phyloP scores from a whole-genome alignment of 768 basidiomycete genomes.

The Melanogaster broomeanus region DNA sequence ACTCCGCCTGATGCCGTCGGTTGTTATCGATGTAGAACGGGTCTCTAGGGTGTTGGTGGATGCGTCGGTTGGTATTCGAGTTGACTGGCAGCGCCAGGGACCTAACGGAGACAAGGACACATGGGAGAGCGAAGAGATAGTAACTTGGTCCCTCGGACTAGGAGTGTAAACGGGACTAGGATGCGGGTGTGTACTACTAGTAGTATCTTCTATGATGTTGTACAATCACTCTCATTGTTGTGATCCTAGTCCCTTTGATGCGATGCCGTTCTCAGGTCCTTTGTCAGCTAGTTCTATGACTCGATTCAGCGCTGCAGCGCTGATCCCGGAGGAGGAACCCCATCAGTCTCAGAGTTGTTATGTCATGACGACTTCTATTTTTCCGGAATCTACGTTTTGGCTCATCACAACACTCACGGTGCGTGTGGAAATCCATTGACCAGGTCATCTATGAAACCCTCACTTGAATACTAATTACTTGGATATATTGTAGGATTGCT shows the following conservation, averaged over 20 bases:
- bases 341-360: too few relatives aligned
- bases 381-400: too few relatives aligned
- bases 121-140: conserved; percentile 30
- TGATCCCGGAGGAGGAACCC: too few relatives aligned
- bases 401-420: too few relatives aligned
- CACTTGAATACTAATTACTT: neutral
- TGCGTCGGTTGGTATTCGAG: conserved; percentile 25
- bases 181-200: neutral
- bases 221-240: neutral
- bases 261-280: neutral
- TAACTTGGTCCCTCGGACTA: conserved; percentile 22
- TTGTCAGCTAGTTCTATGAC: neutral
- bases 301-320: too few relatives aligned
- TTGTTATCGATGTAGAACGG: conserved; percentile 21
- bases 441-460: neutral
- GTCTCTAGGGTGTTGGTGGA: conserved; percentile 27
- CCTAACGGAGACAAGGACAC: conserved; percentile 16
- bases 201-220: neutral
- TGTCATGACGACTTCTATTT: too few relatives aligned
- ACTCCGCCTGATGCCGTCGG: conserved; percentile 19
- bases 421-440: conserved; percentile 18
- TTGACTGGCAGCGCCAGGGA: conserved; percentile 26
- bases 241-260: neutral
- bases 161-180: conserved; percentile 14
- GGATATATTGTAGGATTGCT: too few relatives aligned